Conservation (phyloP, 2,329 filamentous ascomycete genomes). For the Venturia nashicola region DNA sequence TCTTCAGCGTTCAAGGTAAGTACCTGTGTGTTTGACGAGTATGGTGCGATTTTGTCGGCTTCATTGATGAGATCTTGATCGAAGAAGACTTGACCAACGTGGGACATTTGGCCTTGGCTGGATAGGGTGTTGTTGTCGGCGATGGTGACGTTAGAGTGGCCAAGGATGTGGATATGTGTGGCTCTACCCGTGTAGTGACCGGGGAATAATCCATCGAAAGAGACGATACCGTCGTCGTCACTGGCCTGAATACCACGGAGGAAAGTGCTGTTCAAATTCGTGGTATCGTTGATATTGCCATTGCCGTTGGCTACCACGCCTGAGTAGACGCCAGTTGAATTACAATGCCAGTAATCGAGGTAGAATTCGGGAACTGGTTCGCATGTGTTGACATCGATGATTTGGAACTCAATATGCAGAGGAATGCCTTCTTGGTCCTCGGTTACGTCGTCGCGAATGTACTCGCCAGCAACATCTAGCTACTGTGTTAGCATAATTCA, state of each 20-base stretch:
- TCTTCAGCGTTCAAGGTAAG: slow-evolving; percentile 42
- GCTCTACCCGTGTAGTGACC: slow-evolving; percentile 32
- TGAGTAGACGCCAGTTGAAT: slow-evolving; percentile 22
- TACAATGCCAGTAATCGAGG: slow-evolving; percentile 43
- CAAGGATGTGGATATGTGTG: slow-evolving; percentile 10
- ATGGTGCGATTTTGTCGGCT: slow-evolving; percentile 37
- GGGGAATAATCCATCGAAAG: slow-evolving; percentile 32
- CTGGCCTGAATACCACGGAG: slow-evolving; percentile 33
- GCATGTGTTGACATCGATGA: slow-evolving; percentile 43
- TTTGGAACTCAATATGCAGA: slow-evolving; percentile 39
- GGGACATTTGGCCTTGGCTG: slow-evolving; percentile 33
- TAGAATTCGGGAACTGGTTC: slow-evolving; percentile 35
- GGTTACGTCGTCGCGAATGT: slow-evolving; percentile 35
- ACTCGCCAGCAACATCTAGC: slow-evolving; percentile 37
- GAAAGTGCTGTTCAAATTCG: slow-evolving; percentile 21
- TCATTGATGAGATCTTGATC: slow-evolving; percentile 44
- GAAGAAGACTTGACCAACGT: slow-evolving; percentile 54
- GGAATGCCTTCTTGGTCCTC: slow-evolving; percentile 37
- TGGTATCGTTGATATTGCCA: slow-evolving; percentile 24
- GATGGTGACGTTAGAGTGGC: not conserved
- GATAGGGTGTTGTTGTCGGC: slow-evolving; percentile 4
- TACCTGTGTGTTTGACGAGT: slow-evolving; percentile 29
- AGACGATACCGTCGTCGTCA: slow-evolving; percentile 28
- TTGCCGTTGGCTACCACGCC: slow-evolving; percentile 22
- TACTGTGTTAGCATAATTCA: not conserved